These are phyloP conservation scores for Fusarium cicatricum DNA, from an alignment of 2,329 filamentous ascomycete genomes.

Conservation along the genomic window DNA sequence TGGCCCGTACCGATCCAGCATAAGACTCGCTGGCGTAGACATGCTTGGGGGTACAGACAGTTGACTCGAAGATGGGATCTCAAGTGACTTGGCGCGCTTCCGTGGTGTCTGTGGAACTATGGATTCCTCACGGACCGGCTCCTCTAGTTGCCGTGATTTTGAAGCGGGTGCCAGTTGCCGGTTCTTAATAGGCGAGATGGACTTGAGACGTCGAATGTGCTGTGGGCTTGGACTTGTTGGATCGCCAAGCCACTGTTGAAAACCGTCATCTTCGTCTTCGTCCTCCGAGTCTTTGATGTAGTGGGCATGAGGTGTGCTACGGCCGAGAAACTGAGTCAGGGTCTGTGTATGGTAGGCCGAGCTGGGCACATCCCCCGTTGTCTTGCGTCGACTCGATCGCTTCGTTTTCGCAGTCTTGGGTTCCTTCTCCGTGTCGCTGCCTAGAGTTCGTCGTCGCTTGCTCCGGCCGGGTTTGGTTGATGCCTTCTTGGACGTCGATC, in stretches of 20 bases:
- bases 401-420: conserved; percentile 28
- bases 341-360: conserved; percentile 53
- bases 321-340: conserved; percentile 50
- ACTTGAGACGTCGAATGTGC: conserved; percentile 10
- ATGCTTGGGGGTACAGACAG: conserved; percentile 50
- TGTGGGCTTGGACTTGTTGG: conserved; percentile 41
- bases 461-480: conserved; percentile 18
- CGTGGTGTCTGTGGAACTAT: conserved; percentile 55
- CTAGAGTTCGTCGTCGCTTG: conserved; percentile 43
- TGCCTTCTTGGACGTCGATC: conserved; percentile 19
- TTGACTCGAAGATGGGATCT: conserved; percentile 56
- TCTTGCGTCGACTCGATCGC: conserved; percentile 41
- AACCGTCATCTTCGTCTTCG: conserved; percentile 44
- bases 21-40: conserved; percentile 52
- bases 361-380: conserved; percentile 44
- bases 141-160: conserved; percentile 22
- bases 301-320: conserved; percentile 22
- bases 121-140: conserved; percentile 42
- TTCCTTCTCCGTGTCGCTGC: conserved; percentile 34
- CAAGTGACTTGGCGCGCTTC: conserved; percentile 43
- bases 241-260: conserved; percentile 47
- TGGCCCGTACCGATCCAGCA: conserved; percentile 51
- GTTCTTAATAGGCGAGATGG: conserved; percentile 18
- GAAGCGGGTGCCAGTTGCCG: conserved; percentile 28
- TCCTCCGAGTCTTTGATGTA: conserved; percentile 52